These are phyloP conservation scores for Ophiostoma himal-ulmi DNA, from an alignment of 2,329 filamentous ascomycete species.

Conservation along the genomic window DNA sequence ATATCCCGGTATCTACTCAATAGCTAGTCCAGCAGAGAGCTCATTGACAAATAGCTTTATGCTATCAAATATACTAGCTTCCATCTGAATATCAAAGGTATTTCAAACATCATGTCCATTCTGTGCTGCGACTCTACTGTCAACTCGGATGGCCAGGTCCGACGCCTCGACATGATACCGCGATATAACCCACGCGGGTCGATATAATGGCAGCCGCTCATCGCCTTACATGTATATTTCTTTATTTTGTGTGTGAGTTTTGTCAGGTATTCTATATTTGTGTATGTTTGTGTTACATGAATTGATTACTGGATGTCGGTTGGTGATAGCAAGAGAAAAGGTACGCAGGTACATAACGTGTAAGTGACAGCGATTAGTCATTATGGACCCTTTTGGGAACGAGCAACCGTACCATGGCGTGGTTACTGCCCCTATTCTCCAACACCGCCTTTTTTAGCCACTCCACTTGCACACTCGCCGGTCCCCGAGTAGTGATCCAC, in stretches of 20 bases:
- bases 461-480: slow-evolving; percentile 1
- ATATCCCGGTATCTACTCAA: too few relatives aligned
- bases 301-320: background rate
- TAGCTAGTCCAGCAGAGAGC: too few relatives aligned
- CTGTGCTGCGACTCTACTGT: background rate
- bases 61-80: too few relatives aligned
- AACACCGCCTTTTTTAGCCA: background rate
- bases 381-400: background rate
- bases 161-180: background rate
- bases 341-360: background rate
- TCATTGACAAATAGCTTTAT: too few relatives aligned
- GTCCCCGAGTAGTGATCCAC: background rate
- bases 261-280: too few relatives aligned
- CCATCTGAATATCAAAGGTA: too few relatives aligned
- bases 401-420: background rate
- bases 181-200: background rate
- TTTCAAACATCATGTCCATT: too few relatives aligned
- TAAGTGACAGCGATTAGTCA: background rate
- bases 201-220: background rate
- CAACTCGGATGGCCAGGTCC: background rate
- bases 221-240: background rate
- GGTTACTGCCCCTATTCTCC: slow-evolving; percentile 2
- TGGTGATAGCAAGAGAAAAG: background rate
- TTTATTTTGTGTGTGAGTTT: background rate
- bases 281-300: too few relatives aligned